These are phyloP conservation scores for Camellia sinensis DNA, from an alignment of 148 eudicot species.

Conservation along the genomic window DNA sequence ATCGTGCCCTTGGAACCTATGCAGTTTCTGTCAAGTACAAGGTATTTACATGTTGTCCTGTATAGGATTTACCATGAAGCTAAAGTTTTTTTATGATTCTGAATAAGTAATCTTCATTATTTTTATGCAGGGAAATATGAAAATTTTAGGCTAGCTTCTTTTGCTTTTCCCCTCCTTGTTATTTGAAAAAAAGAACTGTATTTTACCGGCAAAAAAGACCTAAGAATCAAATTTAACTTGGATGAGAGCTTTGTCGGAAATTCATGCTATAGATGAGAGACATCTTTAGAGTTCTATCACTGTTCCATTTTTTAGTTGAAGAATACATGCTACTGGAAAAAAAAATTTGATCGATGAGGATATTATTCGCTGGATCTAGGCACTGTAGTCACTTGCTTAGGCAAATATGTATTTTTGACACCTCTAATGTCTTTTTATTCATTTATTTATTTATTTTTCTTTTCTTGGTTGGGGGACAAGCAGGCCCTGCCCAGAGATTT, in stretches of 20 bases:
- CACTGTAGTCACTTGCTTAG: neutral
- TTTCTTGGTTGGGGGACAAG: neutral
- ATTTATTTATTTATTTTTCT: too few species aligned
- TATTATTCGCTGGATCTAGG: neutral
- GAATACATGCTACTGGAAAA: too few species aligned
- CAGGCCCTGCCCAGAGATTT: too few species aligned
- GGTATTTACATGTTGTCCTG: constrained; percentile 35
- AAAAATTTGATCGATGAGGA: too few species aligned
- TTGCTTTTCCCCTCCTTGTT: neutral
- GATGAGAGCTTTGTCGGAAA: neutral
- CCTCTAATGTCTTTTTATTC: neutral
- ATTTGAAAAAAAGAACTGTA: neutral
- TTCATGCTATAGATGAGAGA: neutral
- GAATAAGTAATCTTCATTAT: neutral
- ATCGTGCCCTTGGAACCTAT: constrained; percentile 84
- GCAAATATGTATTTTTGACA: neutral
- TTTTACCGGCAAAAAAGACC: neutral
- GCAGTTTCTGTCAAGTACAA: constrained; percentile 82
- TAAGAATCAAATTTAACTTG: too few species aligned
- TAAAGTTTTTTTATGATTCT: neutral
- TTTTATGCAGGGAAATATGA: neutral
- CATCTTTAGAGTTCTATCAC: neutral
- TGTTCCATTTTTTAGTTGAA: too few species aligned
- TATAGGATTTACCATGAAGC: neutral
- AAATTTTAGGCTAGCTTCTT: neutral